Evolutionary conservation across 2,329 filamentous ascomycete genomes (phyloP), one percentile per base, ranked within the genome.

Genomic region (Neofusicoccum umdonicola): DNA sequence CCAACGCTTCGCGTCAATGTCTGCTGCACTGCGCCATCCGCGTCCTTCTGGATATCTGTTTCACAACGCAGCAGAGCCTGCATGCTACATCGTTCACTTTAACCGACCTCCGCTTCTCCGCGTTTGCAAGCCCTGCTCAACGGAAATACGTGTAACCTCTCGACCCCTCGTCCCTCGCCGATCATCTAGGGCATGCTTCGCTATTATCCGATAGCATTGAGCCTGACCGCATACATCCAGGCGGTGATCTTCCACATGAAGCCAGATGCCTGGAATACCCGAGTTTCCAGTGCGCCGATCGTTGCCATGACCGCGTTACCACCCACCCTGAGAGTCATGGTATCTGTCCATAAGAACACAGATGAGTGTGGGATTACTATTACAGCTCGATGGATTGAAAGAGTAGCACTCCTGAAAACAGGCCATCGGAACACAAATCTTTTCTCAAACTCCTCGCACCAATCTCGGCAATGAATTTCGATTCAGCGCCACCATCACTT

Each of bases 131-230:
- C 42, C 56, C 56, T 37, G 42, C 17, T 31, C 56, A 47, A 47
- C 56, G 9, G n/a, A 6, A 47, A 60, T 60, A 60, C 56, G 56
- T 60, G 56, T 60, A 35, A 34, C n/a, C 42, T 19, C 56, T 60
- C 42, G 56, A 47, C 6, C 56, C 56, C 42, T 47, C 56, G 56
- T 27, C 42, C 31, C 7, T 13, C 17, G 56, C 56, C 42, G 56
- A 60, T 60, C 56, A 15, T 13, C 34, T 11, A 22, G 27, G 34
- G 56, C 56, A 35, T 37, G 12, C 4, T 35, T 47, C 27, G 31
- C 41, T 22, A 39, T 60, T 45, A 47, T 22, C 56, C 42, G 42
- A 47, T 39, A 27, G 22, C n/a, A 19, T 47, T 19, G 34, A 37
- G 27, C 27, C 27, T 58, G 39, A 22, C 39, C 39, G 12, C 54